A percentile compares a stretch with the other conserved stretches of the same genome.
Evolutionary conservation across 306 rosid genomes (phyloP).

Genomic region (Vicia villosa): DNA sequence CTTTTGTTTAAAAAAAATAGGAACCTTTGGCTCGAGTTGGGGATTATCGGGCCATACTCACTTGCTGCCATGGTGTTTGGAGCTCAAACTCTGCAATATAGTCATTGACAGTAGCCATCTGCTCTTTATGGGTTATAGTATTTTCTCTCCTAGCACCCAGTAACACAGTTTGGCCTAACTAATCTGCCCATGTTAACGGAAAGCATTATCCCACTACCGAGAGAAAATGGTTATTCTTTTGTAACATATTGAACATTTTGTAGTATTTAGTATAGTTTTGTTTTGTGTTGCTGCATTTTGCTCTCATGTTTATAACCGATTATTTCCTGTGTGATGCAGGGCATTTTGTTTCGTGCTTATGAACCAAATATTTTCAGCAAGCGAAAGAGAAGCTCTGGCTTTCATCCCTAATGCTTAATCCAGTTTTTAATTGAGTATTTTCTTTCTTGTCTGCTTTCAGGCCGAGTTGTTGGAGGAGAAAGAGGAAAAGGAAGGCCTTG

Average conservation of each 20-base stretch:
- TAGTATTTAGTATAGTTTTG: not conserved
- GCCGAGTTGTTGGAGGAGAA: conserved; percentile 71
- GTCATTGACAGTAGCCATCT: not conserved
- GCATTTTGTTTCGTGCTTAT: not conserved
- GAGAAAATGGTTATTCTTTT: not conserved
- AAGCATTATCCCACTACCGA: not conserved
- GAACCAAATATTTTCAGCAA: conserved; percentile 4
- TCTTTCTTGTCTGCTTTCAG: conserved; percentile 43
- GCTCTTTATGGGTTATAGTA: not conserved
- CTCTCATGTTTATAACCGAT: conserved; percentile 9
- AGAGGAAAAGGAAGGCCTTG: conserved; percentile 62
- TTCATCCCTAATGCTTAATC: not conserved
- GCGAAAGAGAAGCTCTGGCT: not conserved
- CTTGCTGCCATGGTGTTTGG: not conserved
- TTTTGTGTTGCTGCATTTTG: not conserved
- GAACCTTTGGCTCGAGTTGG: not conserved
- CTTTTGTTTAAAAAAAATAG: too few relatives aligned
- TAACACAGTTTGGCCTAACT: not conserved
- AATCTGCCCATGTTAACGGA: not conserved
- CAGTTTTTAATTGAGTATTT: not conserved
- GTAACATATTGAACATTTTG: not conserved
- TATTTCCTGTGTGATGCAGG: not conserved
- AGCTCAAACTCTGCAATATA: not conserved
- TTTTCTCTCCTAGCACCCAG: not conserved
- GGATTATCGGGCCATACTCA: not conserved